Evolutionary conservation across 257 asterid species (phyloP), one percentile per base, ranked within the genome.

Genomic region (Petunia axillaris): DNA sequence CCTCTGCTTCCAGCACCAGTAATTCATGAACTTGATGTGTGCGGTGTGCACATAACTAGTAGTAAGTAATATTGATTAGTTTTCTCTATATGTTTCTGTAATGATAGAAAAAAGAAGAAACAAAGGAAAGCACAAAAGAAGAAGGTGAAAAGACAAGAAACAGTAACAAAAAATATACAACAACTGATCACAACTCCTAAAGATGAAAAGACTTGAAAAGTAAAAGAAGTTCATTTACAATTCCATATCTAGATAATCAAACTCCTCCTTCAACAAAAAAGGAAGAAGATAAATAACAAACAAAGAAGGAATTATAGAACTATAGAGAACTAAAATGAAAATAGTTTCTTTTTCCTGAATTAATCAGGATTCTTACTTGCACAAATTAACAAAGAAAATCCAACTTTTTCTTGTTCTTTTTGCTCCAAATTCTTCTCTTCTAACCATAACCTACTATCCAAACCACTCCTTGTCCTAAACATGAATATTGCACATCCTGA

Each of bases 391-490:
- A 95, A 84, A 78, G 95, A 95, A 81, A 90, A 92, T 7, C 90
- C 93, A 73, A 65, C 77, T 44, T 85, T 87, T 52, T 85, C 91
- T 11, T 80, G 75, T 8, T 80, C 87, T 37, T 88, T 85, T 73
- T 86, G 89, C 58, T 85, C 87, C 71, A 85, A 75, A 50, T 58
- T 80, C 53, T 85, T 86, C 78, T 92, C 97, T 50, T 91, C 95
- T 75, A 93, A 59, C 98, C 98, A 95, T 39, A 95, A 75, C 80
- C 98, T 87, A 82, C 92, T 87, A 76, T 93, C 94, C 59, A 85
- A 80, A 3, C 97, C 98, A 79, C 82, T 92, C 76, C 98, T 90
- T 54, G 94, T 95, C 82, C 96, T 87, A 70, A 95, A 93, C 97
- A 95, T 48, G 82, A 95, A 95, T 38, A 91, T 91, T 0, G 82